Base-by-base conservation (phyloP, 129 eudicot genomes). In the Scalesia atractyloides region DNA sequence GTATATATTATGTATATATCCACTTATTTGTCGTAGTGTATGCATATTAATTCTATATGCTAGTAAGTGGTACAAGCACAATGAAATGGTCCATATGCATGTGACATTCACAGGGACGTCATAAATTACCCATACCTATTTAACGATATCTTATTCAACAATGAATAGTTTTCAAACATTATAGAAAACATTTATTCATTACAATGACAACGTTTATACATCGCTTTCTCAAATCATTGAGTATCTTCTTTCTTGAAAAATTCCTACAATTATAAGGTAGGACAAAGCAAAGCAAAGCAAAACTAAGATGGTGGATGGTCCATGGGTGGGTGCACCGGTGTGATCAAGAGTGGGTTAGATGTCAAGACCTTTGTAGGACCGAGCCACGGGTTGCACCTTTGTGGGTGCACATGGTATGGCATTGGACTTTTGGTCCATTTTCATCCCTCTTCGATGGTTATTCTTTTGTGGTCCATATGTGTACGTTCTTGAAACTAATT, bases 1-100 rank as follows among this genome's bases (percentile, higher is more conserved):
- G n/a, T n/a, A 30, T 24, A 24, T 24, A 24, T 24, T 24, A 24
- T 24, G 26, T 24, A 24, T 24, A 24, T 59, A 26, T 26, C 11
- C 10, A 14, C 65, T 13, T 13, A 1, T 30, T 57, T 13, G 10
- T 60, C 4, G 43, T 33, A 30, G 44, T 59, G 30, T 51, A 52
- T 60, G 15, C 66, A 18, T 60, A 30, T 60, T 60, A 60, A 60
- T 13, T 60, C 17, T 33, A 2, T 14, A 60, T 13, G 65, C 18
- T 30, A 59, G 19, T 18, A 9, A 39, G 41, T 71, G 66, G 53
- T 62, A 73, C 62, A 62, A 73, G 49, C 39, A 46, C 46, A 34
- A 75, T 48, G 58, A 58, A 76, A 59, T 76, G 81, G 81, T 76
- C 81, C 81, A 76, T 60, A 34, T 14, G 75, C 81, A 76, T 68